These are phyloP conservation scores for Lyophyllum semitale DNA, from an alignment of 768 basidiomycete genomes.

Conservation along the genomic window DNA sequence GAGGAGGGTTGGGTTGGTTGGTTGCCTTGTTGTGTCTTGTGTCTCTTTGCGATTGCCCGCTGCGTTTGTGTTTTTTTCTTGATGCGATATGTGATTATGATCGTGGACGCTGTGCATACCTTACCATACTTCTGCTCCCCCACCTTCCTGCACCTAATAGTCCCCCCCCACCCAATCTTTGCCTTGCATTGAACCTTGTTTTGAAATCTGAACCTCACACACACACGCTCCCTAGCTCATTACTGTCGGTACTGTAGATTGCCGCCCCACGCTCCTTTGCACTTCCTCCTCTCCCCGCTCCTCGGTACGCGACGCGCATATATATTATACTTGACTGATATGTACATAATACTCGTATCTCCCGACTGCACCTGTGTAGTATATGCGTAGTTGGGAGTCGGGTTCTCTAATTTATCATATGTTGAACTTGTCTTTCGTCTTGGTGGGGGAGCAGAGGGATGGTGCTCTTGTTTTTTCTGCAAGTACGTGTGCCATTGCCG, in stretches of 20 bases:
- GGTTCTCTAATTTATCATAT: neutral
- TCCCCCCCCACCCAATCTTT: too few relatives aligned
- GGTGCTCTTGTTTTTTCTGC: too few relatives aligned
- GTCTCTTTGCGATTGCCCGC: neutral
- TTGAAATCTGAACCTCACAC: neutral
- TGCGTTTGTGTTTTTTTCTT: neutral
- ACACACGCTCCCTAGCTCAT: conserved; percentile 1
- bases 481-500: too few relatives aligned
- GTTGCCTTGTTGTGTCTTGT: neutral
- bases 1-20: neutral
- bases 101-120: neutral
- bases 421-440: neutral
- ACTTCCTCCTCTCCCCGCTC: neutral
- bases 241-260: neutral
- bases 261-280: neutral
- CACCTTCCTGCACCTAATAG: neutral
- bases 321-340: neutral
- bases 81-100: neutral
- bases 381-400: neutral
- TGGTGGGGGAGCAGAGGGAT: too few relatives aligned
- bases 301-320: neutral
- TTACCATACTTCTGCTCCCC: neutral
- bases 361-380: neutral
- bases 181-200: neutral
- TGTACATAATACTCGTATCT: neutral